Base-by-base conservation (phyloP, 352 stramenopile species). In the Phytophthora pseudosyringae region DNA sequence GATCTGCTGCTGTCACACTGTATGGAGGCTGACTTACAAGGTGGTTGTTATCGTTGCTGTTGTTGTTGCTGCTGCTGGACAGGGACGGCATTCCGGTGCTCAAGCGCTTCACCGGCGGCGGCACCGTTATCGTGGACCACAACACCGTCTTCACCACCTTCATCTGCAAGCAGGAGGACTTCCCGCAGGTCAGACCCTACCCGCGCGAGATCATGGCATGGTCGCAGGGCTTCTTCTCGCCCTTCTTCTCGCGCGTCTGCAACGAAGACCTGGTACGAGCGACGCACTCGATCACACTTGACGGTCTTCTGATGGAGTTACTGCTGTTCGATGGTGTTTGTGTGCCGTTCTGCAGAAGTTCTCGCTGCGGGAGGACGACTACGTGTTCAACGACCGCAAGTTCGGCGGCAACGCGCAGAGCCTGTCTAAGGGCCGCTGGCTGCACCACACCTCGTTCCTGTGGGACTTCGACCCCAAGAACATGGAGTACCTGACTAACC, bases 381-480 rank as follows among this genome's bases (percentile, higher is more conserved):
- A 99, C 66, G 92, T 98, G 39, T 91, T 99, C 47, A 88, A 86
- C 25, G 74, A 97, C 57, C 81, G 83, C 32, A 99, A 99, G 83
- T 97, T 98, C 64, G 97, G 87, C 13, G 97, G 97, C 36, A 99
- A 99, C 74, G 97, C 97, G 13, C 97, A 99, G 72, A 95, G 86
- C 64, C 98, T 99, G 60, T 91, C 86, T 5, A 97, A 94, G 67
- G 85, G 89, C 49, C 94, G 96, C 12, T 99, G 93, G 91, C 72
- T 99, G 21, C 97, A 99, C 71, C 97, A 99, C 76, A 99, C 97
- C 18, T 98, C 91, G 51, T 99, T 99, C 75, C 69, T 99, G 12
- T 99, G 94, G 93, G 94, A 99, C 71, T 99, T 97, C 63, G 75
- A 98, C 50, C 69, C 89, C 9, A 69, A 64, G 3, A 97, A 98